phyloP scores from a whole-genome alignment of 164 flowering plant genomes.

The Magnolia changhungtana region DNA sequence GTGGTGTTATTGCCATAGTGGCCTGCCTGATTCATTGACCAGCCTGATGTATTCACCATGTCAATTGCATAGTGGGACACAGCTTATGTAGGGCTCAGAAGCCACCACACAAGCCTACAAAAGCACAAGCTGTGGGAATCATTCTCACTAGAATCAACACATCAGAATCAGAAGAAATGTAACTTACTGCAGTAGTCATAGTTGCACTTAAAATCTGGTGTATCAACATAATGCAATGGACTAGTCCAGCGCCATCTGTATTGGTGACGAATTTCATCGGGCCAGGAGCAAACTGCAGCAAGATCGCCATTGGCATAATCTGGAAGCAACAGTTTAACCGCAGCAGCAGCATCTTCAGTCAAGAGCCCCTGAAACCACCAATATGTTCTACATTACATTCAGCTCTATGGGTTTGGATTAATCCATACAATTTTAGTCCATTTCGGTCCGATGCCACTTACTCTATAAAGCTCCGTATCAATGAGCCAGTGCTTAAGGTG shows the following conservation, averaged over 20 bases:
- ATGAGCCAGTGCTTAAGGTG: not conserved
- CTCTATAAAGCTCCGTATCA: not conserved
- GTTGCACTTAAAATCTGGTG: constrained; percentile 91
- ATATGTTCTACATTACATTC: not conserved
- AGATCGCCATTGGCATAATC: constrained; percentile 77
- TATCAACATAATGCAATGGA: constrained; percentile 76
- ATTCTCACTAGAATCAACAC: not conserved
- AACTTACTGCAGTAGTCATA: constrained; percentile 79
- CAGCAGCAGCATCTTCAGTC: constrained; percentile 52
- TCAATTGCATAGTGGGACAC: not conserved
- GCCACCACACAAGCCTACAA: not conserved
- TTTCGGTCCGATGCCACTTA: not conserved
- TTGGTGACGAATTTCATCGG: constrained; percentile 62
- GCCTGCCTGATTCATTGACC: not conserved
- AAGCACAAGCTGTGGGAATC: not conserved
- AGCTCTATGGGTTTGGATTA: not conserved
- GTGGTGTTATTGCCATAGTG: too few relatives aligned
- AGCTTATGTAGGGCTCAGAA: not conserved
- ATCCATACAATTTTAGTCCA: not conserved
- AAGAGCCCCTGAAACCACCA: constrained; percentile 52
- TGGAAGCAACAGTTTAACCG: constrained; percentile 74
- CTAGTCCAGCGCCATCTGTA: constrained; percentile 71
- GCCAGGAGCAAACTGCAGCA: constrained; percentile 84
- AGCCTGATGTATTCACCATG: not conserved
- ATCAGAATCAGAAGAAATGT: not conserved